Evolutionary conservation across 306 rosid genomes (phyloP).

Genomic region (Pterocarpus macrocarpus): DNA sequence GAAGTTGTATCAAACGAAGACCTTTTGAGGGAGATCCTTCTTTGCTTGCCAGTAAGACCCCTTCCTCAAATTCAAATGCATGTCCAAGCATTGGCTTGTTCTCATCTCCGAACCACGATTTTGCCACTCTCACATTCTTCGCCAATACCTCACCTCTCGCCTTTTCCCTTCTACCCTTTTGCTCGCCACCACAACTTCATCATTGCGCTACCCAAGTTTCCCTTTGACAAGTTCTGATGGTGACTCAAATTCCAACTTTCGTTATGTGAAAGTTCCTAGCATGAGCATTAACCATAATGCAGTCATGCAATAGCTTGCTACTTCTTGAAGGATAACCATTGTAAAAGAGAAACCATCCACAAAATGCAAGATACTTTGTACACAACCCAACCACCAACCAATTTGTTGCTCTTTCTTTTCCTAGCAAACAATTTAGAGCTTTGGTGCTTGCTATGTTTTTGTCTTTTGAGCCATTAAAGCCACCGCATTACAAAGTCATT

Average conservation of each 20-base stretch:
- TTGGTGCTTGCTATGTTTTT: background rate
- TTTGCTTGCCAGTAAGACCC: constrained; percentile 5
- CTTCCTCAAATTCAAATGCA: constrained; percentile 11
- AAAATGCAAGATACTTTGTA: background rate
- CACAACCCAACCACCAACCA: constrained; percentile 31
- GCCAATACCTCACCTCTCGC: background rate
- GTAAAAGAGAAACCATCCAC: background rate
- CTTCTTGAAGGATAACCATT: background rate
- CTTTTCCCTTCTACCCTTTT: background rate
- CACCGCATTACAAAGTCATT: constrained; percentile 17
- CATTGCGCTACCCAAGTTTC: background rate
- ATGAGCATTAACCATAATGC: background rate
- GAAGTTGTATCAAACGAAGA: background rate
- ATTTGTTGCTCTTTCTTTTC: background rate
- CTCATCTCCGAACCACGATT: constrained; percentile 19
- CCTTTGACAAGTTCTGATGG: background rate
- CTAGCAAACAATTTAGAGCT: background rate
- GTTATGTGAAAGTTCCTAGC: background rate
- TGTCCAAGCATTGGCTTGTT: background rate
- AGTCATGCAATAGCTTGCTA: constrained; percentile 19
- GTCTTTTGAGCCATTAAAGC: constrained; percentile 20
- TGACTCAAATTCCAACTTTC: background rate
- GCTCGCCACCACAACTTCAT: background rate
- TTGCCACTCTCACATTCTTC: constrained; percentile 23
- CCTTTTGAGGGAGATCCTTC: background rate